Base-by-base conservation (phyloP, 2,329 filamentous ascomycete genomes). In the Ceratocystis lukuohia region DNA sequence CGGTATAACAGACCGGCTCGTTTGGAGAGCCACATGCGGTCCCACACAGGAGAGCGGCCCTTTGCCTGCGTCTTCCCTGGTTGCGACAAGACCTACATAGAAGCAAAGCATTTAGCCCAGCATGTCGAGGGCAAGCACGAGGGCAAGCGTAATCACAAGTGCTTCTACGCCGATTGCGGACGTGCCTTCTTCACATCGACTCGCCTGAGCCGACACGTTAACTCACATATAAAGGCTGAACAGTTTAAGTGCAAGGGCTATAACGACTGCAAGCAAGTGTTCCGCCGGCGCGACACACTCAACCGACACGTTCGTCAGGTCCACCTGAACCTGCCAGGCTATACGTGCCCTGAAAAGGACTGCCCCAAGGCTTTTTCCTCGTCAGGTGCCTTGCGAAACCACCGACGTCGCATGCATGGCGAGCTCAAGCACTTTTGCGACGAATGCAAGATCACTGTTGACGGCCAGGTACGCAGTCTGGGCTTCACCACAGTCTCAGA, bases 1-100 rank as follows among this genome's bases (percentile, higher is more conserved):
- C 85, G 87, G 5, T 97, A 94, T 79, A 96, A 96, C 74, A 86
- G 93, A 2, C 91, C 91, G 0, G 88, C 88, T 44, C 85, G 90
- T 33, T 80, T 96, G 3, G 81, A 87, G 68, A 86, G 89, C 67
- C 93, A 97, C 72, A 77, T 93, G 28, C 83, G 91, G 69, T 91
- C 88, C 0, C 93, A 97, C 74, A 93, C 85, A 65, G 91, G 93
- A 70, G 89, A 93, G 71, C 85, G 92, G 0, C 86, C 91, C 0
- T 95, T 88, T 74, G 80, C 80, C 48, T 97, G 93, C 72, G 78
- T 80, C 1, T 82, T 87, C 69, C 77, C 80, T 5, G 85, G 77
- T 53, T 97, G 93, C 73, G 83, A 84, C 71, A 96, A 96, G 77
- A 83, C 86, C 53, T 97, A 96, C 74, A 83, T 91, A 15, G 89